A percentile compares a stretch with the other conserved stretches of the same genome.
These are phyloP conservation scores for Coemansia sp. DNA, from an alignment of 192 early-diverging fungal genomes.

Conservation along the genomic window DNA sequence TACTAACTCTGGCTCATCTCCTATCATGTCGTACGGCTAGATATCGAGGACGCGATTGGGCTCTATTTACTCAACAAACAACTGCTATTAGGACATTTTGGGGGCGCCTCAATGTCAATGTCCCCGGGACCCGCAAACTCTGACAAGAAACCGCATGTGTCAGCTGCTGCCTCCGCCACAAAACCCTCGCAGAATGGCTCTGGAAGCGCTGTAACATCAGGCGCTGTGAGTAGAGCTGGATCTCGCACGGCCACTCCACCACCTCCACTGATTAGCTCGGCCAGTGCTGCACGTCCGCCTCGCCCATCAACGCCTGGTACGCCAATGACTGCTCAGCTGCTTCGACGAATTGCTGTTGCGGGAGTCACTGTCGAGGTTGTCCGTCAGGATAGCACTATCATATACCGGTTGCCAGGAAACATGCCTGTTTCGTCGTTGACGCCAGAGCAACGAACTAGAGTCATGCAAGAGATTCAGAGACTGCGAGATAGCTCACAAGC, in stretches of 20 bases:
- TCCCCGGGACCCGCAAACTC: slow-evolving; percentile 14
- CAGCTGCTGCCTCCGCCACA: background rate
- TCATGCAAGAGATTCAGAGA: slow-evolving; percentile 58
- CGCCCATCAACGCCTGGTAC: background rate
- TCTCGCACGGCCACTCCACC: background rate
- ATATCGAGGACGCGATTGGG: too few relatives aligned
- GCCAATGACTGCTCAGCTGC: slow-evolving; percentile 27
- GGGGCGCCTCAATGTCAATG: slow-evolving; percentile 12
- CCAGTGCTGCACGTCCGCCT: background rate
- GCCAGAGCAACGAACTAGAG: slow-evolving; percentile 42
- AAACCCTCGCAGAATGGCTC: background rate
- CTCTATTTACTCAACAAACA: too few relatives aligned
- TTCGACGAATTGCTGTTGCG: slow-evolving; percentile 43
- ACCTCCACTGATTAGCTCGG: background rate
- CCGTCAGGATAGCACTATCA: slow-evolving; percentile 46
- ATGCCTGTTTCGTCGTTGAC: slow-evolving; percentile 56
- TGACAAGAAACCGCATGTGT: background rate
- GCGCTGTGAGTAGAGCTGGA: background rate
- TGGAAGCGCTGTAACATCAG: background rate
- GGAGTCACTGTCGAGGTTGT: slow-evolving; percentile 55
- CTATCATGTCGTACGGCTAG: too few relatives aligned
- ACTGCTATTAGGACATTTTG: too few relatives aligned
- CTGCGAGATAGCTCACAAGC: slow-evolving; percentile 25
- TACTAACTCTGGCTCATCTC: too few relatives aligned
- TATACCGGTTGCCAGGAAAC: slow-evolving; percentile 54